Evolutionary conservation across 371 early-diverging fungal genomes (phyloP).

Genomic region (Synchytrium microbalum): DNA sequence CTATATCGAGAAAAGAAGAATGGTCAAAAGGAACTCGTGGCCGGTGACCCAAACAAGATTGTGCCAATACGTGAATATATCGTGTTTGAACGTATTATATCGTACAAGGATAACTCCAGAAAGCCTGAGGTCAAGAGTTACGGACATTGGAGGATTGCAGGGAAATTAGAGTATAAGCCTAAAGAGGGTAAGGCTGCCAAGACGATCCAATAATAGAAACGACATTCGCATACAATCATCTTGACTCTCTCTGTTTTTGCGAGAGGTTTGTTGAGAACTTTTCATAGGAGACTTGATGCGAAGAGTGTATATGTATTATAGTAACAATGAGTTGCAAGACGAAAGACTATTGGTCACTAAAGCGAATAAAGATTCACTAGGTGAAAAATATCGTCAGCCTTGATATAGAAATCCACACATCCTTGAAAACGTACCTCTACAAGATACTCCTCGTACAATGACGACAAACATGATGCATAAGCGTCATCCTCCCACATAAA

Average conservation of each 20-base stretch:
- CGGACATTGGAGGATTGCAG: background rate
- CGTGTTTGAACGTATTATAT: conserved; percentile 19
- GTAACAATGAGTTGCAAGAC: background rate
- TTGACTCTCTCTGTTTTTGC: too few species aligned
- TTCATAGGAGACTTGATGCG: too few species aligned
- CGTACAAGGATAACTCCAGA: conserved; percentile 11
- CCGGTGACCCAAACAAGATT: conserved; percentile 15
- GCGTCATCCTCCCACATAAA: conserved; percentile 19
- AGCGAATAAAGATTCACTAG: background rate
- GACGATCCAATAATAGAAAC: too few species aligned
- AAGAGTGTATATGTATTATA: too few species aligned
- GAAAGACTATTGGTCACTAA: too few species aligned
- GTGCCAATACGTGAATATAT: conserved; percentile 16
- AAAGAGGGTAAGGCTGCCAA: too few species aligned
- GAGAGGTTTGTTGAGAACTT: too few species aligned
- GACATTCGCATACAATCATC: too few species aligned
- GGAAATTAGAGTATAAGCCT: background rate
- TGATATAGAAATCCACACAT: background rate
- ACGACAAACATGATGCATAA: conserved; percentile 21
- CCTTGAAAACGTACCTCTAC: background rate
- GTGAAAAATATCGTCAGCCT: background rate
- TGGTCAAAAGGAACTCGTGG: conserved; percentile 4
- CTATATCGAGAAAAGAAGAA: conserved; percentile 5
- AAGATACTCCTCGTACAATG: conserved; percentile 10
- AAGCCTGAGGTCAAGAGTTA: conserved; percentile 16